These are phyloP conservation scores for Graphium sp. DNA, from an alignment of 2,329 filamentous ascomycete genomes.

Conservation along the genomic window DNA sequence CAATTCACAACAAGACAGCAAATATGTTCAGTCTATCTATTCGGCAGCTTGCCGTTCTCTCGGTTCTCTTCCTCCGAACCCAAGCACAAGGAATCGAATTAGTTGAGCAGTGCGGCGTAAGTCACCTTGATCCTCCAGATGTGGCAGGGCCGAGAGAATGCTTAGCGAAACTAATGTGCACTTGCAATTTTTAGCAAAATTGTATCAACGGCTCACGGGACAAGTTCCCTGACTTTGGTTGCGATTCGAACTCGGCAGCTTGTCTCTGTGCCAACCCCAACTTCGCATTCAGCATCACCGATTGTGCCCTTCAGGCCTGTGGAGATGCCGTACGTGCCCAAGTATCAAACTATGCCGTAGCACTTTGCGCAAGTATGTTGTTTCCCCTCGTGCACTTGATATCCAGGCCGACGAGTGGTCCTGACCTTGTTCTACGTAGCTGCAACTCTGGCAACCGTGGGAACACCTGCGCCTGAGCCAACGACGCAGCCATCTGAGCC, in stretches of 20 bases:
- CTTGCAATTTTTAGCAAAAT: constrained; percentile 4
- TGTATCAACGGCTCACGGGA: constrained; percentile 5
- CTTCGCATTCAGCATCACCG: constrained; percentile 18
- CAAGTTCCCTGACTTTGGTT: constrained; percentile 4
- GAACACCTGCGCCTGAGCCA: background rate
- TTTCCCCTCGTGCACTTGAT: background rate
- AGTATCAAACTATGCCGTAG: constrained; percentile 10
- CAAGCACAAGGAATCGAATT: background rate
- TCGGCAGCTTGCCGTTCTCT: background rate
- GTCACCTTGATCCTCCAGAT: background rate
- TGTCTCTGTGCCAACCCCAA: constrained; percentile 22
- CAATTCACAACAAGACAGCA: background rate
- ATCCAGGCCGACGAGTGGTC: background rate
- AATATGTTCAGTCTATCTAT: background rate
- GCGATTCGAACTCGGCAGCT: constrained; percentile 1
- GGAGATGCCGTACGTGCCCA: constrained; percentile 11
- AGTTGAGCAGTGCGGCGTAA: background rate
- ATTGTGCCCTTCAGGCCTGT: constrained; percentile 19
- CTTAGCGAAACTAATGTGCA: background rate
- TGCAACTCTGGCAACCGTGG: background rate
- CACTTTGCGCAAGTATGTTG: constrained; percentile 14
- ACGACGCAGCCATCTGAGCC: constrained; percentile 3
- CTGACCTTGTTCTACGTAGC: background rate
- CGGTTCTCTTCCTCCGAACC: background rate
- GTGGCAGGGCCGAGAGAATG: background rate